Base-by-base conservation (phyloP, 23 red algal species). In the Porphyridium purpureum region DNA sequence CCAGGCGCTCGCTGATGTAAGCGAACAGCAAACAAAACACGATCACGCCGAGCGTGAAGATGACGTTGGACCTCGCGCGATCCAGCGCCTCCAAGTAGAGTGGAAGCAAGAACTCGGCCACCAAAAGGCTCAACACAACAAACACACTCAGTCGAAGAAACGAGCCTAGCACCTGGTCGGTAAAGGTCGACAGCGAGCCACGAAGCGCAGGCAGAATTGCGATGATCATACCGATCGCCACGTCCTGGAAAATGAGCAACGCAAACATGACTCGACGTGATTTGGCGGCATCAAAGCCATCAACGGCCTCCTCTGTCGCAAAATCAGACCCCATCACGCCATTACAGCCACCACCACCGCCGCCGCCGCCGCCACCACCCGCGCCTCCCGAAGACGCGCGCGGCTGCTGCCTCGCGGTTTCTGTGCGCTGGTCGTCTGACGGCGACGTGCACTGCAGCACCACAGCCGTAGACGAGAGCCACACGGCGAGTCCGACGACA, bases 201-300 rank as follows among this genome's bases (percentile, higher is more conserved):
- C 62, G 50, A 19, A 85, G 49, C 11, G 80, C 74, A 14, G 80
- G 80, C 22, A 85, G 52, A 24, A 85, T 38, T 22, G 80, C 80
- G 19, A 85, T 42, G 62, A 85, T 85, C 32, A 85, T 34, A 7
- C 80, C 80, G 15, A 85, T 85, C 80, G 67, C 74, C 8, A 85
- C 63, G 52, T 85, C 80, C 36, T 85, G 80, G 47, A 85, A 75
- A 2, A 85, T 68, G 23, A 85, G 62, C 28, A 85, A 35, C 9
- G 64, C 80, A 11, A 85, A 38, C 70, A 85, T 76, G 5, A 72
- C 68, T 33, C 74, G 73, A 15, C 80, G 44, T 33, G 67, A 70
- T 0, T 69, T 54, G 0, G 80, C 59, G 4, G 49, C 28, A 35
- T 72, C 66, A 62, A 85, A 75, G 36, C 44, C 44, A n/a, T n/a